Percentiles rank a stretch among this genome's conserved stretches.
phyloP scores from a whole-genome alignment of 805 yeast genomes.

The Pichia insulana region DNA sequence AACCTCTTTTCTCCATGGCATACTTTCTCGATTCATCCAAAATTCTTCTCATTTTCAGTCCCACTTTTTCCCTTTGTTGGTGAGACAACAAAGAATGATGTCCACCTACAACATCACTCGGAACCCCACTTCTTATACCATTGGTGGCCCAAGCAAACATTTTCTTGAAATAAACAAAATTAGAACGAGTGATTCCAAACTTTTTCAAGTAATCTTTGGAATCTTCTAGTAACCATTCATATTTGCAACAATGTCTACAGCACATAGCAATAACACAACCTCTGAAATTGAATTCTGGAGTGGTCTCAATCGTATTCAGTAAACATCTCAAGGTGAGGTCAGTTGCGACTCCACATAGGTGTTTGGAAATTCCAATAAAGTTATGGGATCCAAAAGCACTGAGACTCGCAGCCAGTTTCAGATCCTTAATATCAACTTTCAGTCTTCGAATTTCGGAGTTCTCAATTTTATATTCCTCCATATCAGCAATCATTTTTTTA shows the following conservation, averaged over 20 bases:
- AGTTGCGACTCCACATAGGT: conserved; percentile 90
- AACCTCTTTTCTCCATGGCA: conserved; percentile 36
- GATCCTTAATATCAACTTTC: conserved; percentile 74
- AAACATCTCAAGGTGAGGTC: conserved; percentile 72
- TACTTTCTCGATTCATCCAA: conserved; percentile 63
- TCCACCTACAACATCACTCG: conserved; percentile 29
- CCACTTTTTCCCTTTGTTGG: conserved; percentile 48
- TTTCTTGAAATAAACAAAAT: conserved; percentile 38
- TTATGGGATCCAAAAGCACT: conserved; percentile 14
- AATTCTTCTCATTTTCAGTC: conserved; percentile 60
- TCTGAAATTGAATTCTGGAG: conserved; percentile 16
- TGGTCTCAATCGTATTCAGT: conserved; percentile 18
- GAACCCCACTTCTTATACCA: conserved; percentile 41
- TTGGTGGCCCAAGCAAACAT: conserved; percentile 87
- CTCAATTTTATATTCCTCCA: conserved; percentile 18
- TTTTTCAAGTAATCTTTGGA: conserved; percentile 34
- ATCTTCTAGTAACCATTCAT: conserved; percentile 42
- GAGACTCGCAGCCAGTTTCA: conserved; percentile 42
- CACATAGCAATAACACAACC: conserved; percentile 86
- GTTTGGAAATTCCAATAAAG: conserved; percentile 69
- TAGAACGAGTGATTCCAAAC: conserved; percentile 25
- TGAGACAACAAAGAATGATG: conserved; percentile 41
- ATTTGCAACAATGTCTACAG: conserved; percentile 78
- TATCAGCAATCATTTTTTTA: conserved; percentile 52
- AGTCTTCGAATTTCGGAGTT: conserved; percentile 32